phyloP scores from a whole-genome alignment of 2,329 filamentous ascomycete species.

The Fonsecaea multimorphosa region DNA sequence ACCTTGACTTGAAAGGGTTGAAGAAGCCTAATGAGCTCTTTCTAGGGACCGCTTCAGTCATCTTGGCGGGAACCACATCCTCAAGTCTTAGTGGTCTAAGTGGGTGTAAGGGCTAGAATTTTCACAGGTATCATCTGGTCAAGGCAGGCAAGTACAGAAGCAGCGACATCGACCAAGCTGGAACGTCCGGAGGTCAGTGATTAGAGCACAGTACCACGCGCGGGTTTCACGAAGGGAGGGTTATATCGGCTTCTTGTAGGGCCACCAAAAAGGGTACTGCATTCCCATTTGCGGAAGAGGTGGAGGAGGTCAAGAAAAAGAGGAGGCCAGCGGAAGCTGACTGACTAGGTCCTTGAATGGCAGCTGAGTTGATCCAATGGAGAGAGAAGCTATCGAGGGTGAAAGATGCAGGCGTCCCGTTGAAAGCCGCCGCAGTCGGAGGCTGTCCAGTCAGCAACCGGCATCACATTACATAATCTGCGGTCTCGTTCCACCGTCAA shows the following conservation, averaged over 20 bases:
- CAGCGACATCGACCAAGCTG: neutral
- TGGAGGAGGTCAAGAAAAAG: neutral
- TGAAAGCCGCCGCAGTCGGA: constrained; percentile 6
- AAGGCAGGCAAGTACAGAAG: neutral
- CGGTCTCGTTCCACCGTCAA: neutral
- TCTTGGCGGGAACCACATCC: constrained; percentile 4
- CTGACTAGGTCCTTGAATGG: constrained; percentile 12
- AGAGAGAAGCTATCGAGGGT: neutral
- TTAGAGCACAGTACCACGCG: neutral
- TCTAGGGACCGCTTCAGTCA: constrained; percentile 24
- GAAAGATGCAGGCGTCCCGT: constrained; percentile 4
- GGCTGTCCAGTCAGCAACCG: neutral
- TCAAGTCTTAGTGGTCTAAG: neutral
- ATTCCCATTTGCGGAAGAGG: neutral
- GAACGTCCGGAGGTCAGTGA: neutral
- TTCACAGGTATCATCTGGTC: neutral
- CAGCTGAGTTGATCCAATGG: constrained; percentile 11
- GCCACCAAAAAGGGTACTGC: neutral
- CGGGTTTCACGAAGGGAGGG: neutral
- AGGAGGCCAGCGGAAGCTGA: constrained; percentile 24
- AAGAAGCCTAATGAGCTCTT: constrained; percentile 33
- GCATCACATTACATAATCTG: constrained; percentile 12
- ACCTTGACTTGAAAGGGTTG: constrained; percentile 31
- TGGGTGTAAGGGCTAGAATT: neutral
- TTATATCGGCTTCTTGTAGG: constrained; percentile 1